phyloP scores from a whole-genome alignment of 2,329 filamentous ascomycete genomes.

The Tolypocladium ophioglossoides region DNA sequence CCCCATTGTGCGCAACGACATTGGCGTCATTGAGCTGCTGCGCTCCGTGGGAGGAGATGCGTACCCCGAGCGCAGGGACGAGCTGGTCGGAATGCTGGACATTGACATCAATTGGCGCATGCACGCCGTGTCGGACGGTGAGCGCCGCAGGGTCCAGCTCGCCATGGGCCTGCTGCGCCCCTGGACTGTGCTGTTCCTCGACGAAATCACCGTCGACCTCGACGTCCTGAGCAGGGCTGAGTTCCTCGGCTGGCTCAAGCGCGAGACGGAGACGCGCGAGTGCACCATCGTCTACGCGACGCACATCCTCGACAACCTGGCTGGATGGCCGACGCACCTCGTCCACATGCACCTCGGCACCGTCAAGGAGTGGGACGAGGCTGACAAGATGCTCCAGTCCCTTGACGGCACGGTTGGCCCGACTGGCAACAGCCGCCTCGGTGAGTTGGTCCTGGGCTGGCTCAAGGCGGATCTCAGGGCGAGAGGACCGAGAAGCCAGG shows the following conservation, averaged over 20 bases:
- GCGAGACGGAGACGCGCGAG: constrained; percentile 68
- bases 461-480: constrained; percentile 68
- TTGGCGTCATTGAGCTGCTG: constrained; percentile 80
- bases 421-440: constrained; percentile 69
- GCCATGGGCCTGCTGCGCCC: constrained; percentile 91
- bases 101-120: constrained; percentile 90
- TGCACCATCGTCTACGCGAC: constrained; percentile 97
- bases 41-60: constrained; percentile 75
- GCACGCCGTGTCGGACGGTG: constrained; percentile 90
- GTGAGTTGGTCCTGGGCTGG: constrained; percentile 83
- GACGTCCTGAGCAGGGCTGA: constrained; percentile 77
- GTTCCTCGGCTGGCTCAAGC: constrained; percentile 77
- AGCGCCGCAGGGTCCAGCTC: constrained; percentile 82
- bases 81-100: constrained; percentile 79
- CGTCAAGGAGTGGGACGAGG: constrained; percentile 75
- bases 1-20: constrained; percentile 89
- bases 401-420: constrained; percentile 26
- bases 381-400: constrained; percentile 55
- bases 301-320: constrained; percentile 91
- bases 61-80: constrained; percentile 73
- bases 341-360: constrained; percentile 90
- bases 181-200: constrained; percentile 82
- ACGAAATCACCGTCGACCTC: constrained; percentile 95
- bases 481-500: constrained; percentile 62
- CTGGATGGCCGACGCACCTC: constrained; percentile 88